Conservation (phyloP, 805 yeast genomes). For the Starmerella stigmatis region DNA sequence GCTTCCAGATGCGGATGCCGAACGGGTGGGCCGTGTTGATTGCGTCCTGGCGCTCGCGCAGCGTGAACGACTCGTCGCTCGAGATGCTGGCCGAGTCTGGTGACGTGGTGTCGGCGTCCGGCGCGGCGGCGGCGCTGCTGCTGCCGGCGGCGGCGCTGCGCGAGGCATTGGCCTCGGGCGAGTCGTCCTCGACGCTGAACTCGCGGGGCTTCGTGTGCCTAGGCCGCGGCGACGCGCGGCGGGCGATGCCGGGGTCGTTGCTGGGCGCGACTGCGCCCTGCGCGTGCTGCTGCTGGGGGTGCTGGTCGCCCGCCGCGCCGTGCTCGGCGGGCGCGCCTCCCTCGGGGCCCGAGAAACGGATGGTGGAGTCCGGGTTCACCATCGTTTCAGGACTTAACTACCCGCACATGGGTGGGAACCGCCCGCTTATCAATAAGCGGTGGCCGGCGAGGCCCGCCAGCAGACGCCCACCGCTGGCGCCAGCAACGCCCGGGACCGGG, state of each 20-base stretch:
- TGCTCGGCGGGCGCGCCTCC: too few relatives aligned
- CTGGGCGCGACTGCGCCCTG: too few relatives aligned
- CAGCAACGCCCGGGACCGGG: too few relatives aligned
- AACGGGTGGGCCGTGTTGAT: constrained; percentile 95
- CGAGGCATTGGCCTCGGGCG: background rate
- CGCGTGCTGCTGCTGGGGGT: too few relatives aligned
- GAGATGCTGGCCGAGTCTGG: constrained; percentile 27
- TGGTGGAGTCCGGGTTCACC: background rate
- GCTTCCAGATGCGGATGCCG: constrained; percentile 98
- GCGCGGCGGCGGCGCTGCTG: constrained; percentile 16
- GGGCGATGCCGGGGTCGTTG: too few relatives aligned
- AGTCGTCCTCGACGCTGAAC: constrained; percentile 2
- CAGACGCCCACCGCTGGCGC: too few relatives aligned
- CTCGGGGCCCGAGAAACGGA: background rate
- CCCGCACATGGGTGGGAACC: too few relatives aligned
- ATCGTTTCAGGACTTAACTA: too few relatives aligned
- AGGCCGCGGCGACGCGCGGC: background rate
- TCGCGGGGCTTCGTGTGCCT: background rate
- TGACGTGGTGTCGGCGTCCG: background rate
- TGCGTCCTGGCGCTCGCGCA: constrained; percentile 89
- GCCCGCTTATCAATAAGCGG: constrained; percentile 1
- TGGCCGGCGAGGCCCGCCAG: too few relatives aligned
- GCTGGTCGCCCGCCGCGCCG: too few relatives aligned
- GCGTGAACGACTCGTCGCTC: constrained; percentile 72
- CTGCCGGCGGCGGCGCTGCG: background rate